phyloP scores from a whole-genome alignment of 305 asterid species.

The Fraxinus dipetala region DNA sequence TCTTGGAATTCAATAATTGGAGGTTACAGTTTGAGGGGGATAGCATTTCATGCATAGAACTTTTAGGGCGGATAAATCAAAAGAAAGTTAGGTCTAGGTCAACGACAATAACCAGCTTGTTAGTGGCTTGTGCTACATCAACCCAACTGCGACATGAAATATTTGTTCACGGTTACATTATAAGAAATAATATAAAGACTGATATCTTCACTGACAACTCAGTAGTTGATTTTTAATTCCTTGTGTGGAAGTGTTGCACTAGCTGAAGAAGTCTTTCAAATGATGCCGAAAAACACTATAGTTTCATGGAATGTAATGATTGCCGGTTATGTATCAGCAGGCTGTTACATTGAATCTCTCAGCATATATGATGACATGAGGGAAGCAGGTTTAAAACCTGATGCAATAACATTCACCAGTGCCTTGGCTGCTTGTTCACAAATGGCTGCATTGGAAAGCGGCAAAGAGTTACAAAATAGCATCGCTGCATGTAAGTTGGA shows the following conservation, averaged over 20 bases:
- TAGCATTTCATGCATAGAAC: constrained; percentile 45
- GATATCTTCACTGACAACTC: constrained; percentile 50
- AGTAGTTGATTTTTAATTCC: constrained; percentile 64
- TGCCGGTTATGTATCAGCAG: constrained; percentile 70
- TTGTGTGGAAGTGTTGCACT: constrained; percentile 42
- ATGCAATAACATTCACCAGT: constrained; percentile 65
- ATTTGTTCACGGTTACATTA: constrained; percentile 55
- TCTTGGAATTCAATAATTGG: constrained; percentile 81
- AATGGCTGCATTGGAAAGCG: constrained; percentile 56
- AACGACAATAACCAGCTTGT: constrained; percentile 55
- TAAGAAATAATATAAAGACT: constrained; percentile 33
- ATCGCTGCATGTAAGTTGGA: constrained; percentile 38
- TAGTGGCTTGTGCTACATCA: constrained; percentile 66
- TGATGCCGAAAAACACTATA: constrained; percentile 41
- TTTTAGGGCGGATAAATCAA: constrained; percentile 44
- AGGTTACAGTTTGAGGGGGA: constrained; percentile 65
- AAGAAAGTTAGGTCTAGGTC: constrained; percentile 44
- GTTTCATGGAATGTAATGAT: constrained; percentile 78
- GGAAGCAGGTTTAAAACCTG: constrained; percentile 44
- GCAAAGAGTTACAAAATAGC: constrained; percentile 55
- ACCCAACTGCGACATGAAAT: constrained; percentile 49
- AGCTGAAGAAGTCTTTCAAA: constrained; percentile 47
- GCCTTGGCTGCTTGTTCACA: constrained; percentile 73
- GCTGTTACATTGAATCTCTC: constrained; percentile 66
- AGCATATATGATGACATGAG: constrained; percentile 45